Conservation (phyloP, 73 alveolate species). For the Paramecium pentaurelia region DNA sequence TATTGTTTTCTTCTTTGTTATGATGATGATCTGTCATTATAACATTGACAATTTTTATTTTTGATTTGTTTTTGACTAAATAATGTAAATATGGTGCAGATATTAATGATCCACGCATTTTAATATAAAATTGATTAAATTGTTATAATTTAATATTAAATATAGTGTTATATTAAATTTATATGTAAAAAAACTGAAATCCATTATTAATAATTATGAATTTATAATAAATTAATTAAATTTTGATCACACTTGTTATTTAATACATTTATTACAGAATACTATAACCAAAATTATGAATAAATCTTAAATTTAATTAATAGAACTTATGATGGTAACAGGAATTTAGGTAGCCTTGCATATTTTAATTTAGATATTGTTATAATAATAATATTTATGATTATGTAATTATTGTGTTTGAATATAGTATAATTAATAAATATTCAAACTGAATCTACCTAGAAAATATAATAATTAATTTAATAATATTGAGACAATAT, state of each 20-base stretch:
- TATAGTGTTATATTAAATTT: neutral
- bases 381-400: too few species aligned
- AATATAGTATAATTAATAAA: neutral
- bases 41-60: neutral
- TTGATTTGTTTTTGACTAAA: neutral
- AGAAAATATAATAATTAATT: too few species aligned
- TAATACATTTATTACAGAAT: too few species aligned
- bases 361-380: too few species aligned
- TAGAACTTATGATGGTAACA: too few species aligned
- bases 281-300: neutral
- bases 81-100: neutral
- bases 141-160: neutral
- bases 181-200: neutral
- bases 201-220: neutral
- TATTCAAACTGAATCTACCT: too few species aligned
- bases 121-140: neutral
- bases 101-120: slow-evolving; percentile 36
- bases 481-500: too few species aligned
- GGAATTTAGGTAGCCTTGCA: neutral
- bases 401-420: too few species aligned
- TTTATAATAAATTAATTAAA: too few species aligned
- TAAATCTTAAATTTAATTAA: neutral
- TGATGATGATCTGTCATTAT: neutral
- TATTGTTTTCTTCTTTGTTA: neutral
- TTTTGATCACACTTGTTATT: neutral